Percentiles rank a stretch among this genome's conserved stretches.
These are phyloP conservation scores for Saturnispora kantuleensis DNA, from an alignment of 805 yeast genomes.

Conservation along the genomic window DNA sequence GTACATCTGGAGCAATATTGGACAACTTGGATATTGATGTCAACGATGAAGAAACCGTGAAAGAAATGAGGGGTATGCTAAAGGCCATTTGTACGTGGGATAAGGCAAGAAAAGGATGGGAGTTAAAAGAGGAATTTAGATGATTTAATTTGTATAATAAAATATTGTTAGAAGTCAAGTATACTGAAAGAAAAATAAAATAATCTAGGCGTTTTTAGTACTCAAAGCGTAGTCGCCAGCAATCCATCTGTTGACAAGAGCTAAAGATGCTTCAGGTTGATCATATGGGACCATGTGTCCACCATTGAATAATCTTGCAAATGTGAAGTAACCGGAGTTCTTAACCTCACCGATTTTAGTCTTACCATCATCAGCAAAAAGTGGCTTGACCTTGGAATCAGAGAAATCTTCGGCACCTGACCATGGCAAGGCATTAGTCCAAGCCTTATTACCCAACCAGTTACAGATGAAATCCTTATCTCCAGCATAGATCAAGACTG, in stretches of 20 bases:
- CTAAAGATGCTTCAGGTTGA: conserved; percentile 65
- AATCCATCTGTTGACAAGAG: conserved; percentile 70
- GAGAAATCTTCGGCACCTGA: conserved; percentile 29
- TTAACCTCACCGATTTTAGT: conserved; percentile 63
- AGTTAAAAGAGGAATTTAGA: conserved; percentile 44
- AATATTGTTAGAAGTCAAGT: neutral
- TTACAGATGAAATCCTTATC: conserved; percentile 89
- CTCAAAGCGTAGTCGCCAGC: conserved; percentile 39
- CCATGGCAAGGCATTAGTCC: conserved; percentile 69
- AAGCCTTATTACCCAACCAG: conserved; percentile 84
- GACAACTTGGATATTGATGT: conserved; percentile 26
- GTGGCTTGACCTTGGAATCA: conserved; percentile 19
- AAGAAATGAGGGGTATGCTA: conserved; percentile 57
- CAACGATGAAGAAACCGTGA: conserved; percentile 42
- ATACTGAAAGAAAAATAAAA: neutral
- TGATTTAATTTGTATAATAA: conserved; percentile 4
- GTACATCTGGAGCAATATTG: conserved; percentile 25
- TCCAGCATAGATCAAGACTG: conserved; percentile 88
- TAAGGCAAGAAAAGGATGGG: conserved; percentile 51
- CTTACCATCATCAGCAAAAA: conserved; percentile 24
- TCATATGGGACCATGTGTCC: conserved; percentile 93
- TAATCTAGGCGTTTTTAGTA: conserved; percentile 9
- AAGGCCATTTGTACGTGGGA: conserved; percentile 64
- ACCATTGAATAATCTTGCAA: conserved; percentile 67
- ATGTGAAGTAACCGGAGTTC: conserved; percentile 60